Base-by-base conservation (phyloP, 306 rosid species). In the Dalbergia cultrata region DNA sequence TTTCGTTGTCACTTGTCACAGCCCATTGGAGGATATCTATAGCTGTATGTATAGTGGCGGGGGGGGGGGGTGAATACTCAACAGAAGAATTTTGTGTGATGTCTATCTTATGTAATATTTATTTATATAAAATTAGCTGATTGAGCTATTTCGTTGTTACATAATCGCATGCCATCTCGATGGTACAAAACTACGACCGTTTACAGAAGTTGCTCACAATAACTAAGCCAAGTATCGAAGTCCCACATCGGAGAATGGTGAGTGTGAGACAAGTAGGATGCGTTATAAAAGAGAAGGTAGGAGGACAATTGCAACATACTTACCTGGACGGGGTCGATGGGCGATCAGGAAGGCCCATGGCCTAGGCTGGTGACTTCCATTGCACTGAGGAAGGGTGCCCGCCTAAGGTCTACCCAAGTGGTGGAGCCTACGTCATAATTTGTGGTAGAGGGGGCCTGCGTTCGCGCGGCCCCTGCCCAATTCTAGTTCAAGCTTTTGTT, bases 391-490 rank as follows among this genome's bases (percentile, higher is more conserved):
- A 62, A 26, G 44, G 68, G 45, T 62, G 68, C 21, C 4, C 0
- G 11, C 10, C 45, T 33, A 62, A 33, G 68, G 68, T 62, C 19
- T 61, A 54, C 60, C 60, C 80, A 70, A 77, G 84, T 33, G 54
- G 88, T 45, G 57, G 88, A 86, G 76, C 82, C 88, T 83, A 68
- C 75, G 50, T 88, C 92, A 75, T 81, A 72, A 88, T 88, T 85
- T 88, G 85, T 85, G 77, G 34, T 4, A 52, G 83, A 52, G 71
- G 87, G 86, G 88, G 88, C 81, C 45, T 88, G 89, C 85, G 88
- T 86, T 16, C 89, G 86, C 86, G 88, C 89, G 68, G 85, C 84
- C 86, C 82, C 89, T 79, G 0, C 5, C 21, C 19, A 54, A 16
- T 0, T 2, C 5, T 13, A 12, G n/a, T 49, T 44, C 50, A 44